These are phyloP conservation scores for Cladochytrium replicatum DNA, from an alignment of 192 early-diverging fungal species.

Conservation along the genomic window DNA sequence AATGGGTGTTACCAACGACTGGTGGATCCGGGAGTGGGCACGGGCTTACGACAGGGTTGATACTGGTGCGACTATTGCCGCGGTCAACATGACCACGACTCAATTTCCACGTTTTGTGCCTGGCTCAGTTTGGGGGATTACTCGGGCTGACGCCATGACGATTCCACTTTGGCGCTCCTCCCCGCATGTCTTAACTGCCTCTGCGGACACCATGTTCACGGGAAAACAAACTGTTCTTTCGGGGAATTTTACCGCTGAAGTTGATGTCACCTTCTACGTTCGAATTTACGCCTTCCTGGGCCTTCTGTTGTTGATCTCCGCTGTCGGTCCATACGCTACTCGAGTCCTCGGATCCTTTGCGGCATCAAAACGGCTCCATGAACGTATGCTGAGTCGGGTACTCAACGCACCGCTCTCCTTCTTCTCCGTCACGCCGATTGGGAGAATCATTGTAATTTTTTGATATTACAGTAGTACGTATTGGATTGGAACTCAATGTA, in stretches of 20 bases:
- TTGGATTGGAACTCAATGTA: not conserved
- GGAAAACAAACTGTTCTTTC: too few relatives aligned
- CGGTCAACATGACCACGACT: not conserved
- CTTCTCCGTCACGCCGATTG: conserved; percentile 41
- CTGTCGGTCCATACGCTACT: not conserved
- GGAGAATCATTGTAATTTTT: conserved; percentile 10
- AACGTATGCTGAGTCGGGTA: not conserved
- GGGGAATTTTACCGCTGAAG: too few relatives aligned
- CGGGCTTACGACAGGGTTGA: not conserved
- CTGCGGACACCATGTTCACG: too few relatives aligned
- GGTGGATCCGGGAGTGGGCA: not conserved
- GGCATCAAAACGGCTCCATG: not conserved
- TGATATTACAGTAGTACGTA: not conserved
- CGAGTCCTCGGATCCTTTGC: not conserved
- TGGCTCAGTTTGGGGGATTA: not conserved
- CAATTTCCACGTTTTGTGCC: not conserved
- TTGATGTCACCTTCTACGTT: not conserved
- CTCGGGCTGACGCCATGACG: not conserved
- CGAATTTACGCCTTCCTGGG: not conserved
- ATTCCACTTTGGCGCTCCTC: not conserved
- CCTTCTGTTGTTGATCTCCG: not conserved
- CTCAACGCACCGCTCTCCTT: not conserved
- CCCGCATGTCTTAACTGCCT: too few relatives aligned
- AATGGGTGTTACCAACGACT: not conserved
- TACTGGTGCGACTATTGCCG: not conserved